Base-by-base conservation (phyloP, 2,329 filamentous ascomycete species). In the Xylariaceae sp. region DNA sequence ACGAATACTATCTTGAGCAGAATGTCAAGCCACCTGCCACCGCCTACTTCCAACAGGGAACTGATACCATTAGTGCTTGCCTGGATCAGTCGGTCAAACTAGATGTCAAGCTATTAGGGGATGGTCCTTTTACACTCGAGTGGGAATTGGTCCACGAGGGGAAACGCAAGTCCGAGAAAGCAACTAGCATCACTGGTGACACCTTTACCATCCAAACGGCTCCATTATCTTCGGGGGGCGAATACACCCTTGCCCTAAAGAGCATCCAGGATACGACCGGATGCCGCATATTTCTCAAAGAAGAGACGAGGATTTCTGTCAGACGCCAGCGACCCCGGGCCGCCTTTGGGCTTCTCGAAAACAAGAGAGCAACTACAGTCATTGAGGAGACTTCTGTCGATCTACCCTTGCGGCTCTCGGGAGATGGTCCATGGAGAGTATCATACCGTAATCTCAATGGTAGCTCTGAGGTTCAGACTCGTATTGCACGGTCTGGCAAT, bases 131-230 rank as follows among this genome's bases (percentile, higher is more conserved):
- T 80, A 89, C 82, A 20, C 76, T 99, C 40, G 92, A 98, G 70
- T 99, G 96, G 77, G 95, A 98, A 73, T 79, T 97, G 41, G 84
- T 97, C 7, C 90, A 98, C 73, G 90, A 92, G 52, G 93, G 93
- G 52, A 96, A 90, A 74, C 86, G 93, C 50, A 87, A 85, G 60
- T 88, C 89, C 49, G 82, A 89, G 65, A 83, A 81, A 52, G 79
- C 85, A 21, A 79, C 83, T 1, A 79, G 83, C 54, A 89, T 96
- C 52, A 79, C 86, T 20, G 79, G 77, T 2, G 78, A 84, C 48
- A 75, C 79, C 20, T 87, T 88, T 70, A 88, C 81, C 40, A 92
- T 99, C 69, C 84, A 84, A 62, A 97, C 93, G 0, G 83, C 88
- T 2, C 79, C 83, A 18, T 78, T 99, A 42, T 80, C 80, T 6